Evolutionary conservation across 164 flowering plant species (phyloP).

Genomic region (Vitis labrusca): DNA sequence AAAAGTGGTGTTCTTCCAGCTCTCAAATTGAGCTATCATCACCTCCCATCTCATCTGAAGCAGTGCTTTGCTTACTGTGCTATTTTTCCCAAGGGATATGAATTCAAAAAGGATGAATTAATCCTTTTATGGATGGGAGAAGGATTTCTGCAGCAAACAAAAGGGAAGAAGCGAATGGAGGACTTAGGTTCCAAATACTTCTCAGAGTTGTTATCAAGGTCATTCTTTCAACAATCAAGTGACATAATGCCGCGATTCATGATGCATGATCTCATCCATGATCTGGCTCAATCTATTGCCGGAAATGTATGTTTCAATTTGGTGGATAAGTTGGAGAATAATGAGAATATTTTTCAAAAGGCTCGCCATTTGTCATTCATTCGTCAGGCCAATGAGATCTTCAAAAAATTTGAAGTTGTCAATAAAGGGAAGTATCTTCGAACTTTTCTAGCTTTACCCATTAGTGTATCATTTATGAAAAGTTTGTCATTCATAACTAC

Average conservation of each 20-base stretch:
- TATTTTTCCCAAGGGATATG: too few relatives aligned
- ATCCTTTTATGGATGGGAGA: not conserved
- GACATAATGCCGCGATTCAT: too few relatives aligned
- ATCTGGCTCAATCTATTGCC: constrained; percentile 13
- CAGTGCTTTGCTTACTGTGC: not conserved
- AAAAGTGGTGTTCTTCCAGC: not conserved
- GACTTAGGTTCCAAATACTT: not conserved
- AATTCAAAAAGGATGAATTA: too few relatives aligned
- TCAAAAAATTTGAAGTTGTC: too few relatives aligned
- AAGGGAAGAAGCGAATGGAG: not conserved
- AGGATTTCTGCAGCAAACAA: not conserved
- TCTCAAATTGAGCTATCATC: constrained; percentile 19
- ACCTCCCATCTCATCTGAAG: constrained; percentile 28
- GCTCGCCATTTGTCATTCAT: constrained; percentile 15
- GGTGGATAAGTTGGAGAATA: constrained; percentile 7
- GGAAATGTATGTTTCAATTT: not conserved
- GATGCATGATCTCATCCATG: too few relatives aligned
- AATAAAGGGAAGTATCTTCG: not conserved
- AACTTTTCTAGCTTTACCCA: constrained; percentile 7
- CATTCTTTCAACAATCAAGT: too few relatives aligned
- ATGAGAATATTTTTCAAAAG: not conserved
- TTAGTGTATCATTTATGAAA: not conserved
- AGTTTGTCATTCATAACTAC: constrained; percentile 1
- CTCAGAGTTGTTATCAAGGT: too few relatives aligned
- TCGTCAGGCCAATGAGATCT: not conserved